Evolutionary conservation across 2,329 filamentous ascomycete genomes (phyloP).

Genomic region (Pseudopyricularia javanii): DNA sequence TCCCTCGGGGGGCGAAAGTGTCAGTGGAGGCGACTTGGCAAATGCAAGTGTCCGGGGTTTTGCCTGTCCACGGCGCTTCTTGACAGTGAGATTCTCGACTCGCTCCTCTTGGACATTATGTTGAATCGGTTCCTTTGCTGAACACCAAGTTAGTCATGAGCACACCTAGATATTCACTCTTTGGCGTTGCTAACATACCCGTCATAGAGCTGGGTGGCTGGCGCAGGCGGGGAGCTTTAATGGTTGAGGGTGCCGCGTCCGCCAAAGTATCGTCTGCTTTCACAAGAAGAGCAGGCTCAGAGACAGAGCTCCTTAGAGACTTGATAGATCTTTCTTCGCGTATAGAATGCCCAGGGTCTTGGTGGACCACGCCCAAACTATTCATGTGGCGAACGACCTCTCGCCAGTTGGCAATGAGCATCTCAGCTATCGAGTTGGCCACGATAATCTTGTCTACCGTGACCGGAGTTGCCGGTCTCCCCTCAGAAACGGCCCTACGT

Average conservation of each 20-base stretch:
- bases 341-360: background rate
- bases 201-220: background rate
- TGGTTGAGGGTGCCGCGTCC: slow-evolving; percentile 2
- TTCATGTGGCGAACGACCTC: slow-evolving; percentile 50
- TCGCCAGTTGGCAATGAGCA: slow-evolving; percentile 54
- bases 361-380: slow-evolving; percentile 23
- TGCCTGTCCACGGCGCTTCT: background rate
- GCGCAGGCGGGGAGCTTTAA: background rate
- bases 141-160: background rate
- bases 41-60: background rate
- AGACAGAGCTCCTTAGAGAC: slow-evolving; percentile 23
- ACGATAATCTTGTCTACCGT: slow-evolving; percentile 43
- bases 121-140: background rate
- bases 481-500: slow-evolving; percentile 3
- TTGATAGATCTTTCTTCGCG: background rate
- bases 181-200: background rate
- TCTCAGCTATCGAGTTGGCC: slow-evolving; percentile 48
- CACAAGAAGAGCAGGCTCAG: slow-evolving; percentile 12
- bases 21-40: background rate
- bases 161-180: background rate
- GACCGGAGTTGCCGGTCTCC: slow-evolving; percentile 10
- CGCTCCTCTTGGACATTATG: background rate
- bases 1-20: background rate
- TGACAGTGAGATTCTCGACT: background rate
- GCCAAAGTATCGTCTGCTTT: background rate